Percentiles rank a stretch among this genome's conserved stretches.
phyloP scores from a whole-genome alignment of 257 asterid species.

The Forsythia suspensa region DNA sequence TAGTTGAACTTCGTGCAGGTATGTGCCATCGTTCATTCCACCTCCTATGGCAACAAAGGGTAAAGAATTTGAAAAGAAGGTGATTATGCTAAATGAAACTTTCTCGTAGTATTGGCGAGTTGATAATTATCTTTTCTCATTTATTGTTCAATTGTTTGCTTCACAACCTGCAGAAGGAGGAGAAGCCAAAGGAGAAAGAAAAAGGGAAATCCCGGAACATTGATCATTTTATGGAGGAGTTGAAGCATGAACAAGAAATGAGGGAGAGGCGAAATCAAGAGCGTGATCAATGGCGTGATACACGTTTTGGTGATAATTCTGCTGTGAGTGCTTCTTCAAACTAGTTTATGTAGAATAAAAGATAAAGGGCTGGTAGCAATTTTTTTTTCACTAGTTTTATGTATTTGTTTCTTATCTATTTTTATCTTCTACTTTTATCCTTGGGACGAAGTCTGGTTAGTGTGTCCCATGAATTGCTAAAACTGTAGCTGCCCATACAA shows the following conservation, averaged over 20 bases:
- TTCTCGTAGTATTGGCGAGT: conserved; percentile 2
- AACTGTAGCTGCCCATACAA: background rate
- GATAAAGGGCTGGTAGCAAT: background rate
- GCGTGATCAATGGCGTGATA: conserved; percentile 81
- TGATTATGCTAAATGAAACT: conserved; percentile 24
- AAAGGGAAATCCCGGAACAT: conserved; percentile 85
- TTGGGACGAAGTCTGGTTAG: background rate
- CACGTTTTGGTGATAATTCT: conserved; percentile 67
- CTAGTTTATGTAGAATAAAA: conserved; percentile 1
- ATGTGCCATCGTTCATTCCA: conserved; percentile 92
- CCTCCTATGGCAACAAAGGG: conserved; percentile 90
- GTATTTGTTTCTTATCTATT: background rate
- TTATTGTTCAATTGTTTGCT: conserved; percentile 19
- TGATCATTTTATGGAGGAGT: conserved; percentile 95
- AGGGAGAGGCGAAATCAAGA: conserved; percentile 93
- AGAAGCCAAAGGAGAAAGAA: conserved; percentile 83
- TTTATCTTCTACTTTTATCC: background rate
- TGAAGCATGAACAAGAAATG: conserved; percentile 89
- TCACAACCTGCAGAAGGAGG: conserved; percentile 64
- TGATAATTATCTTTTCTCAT: conserved; percentile 10
- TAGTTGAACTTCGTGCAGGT: conserved; percentile 72
- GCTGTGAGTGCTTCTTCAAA: conserved; percentile 44
- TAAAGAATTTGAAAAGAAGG: conserved; percentile 86
- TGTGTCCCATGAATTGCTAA: background rate
- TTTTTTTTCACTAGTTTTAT: conserved; percentile 1